Base-by-base conservation (phyloP, 192 early-diverging fungal genomes). In the Coemansia sp. region DNA sequence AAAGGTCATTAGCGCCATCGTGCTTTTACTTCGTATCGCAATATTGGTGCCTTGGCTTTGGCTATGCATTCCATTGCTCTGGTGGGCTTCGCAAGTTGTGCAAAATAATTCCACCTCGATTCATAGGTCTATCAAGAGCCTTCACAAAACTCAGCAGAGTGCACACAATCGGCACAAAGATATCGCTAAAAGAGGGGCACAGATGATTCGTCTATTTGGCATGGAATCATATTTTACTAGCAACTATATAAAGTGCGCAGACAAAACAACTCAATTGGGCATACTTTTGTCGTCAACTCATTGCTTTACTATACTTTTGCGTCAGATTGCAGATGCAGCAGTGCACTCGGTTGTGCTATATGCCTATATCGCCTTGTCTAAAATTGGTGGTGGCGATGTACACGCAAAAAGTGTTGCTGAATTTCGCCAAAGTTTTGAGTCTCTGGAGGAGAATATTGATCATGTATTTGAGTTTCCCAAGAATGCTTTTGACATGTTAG, bases 181-280 rank as follows among this genome's bases (percentile, higher is more conserved):
- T 35, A 35, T 35, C 7, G 32, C 32, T 7, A 35, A 35, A 35
- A 35, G 32, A 7, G 22, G 22, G 7, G 9, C 45, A n/a, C 80
- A 86, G 8, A 84, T 85, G 37, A 87, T 94, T 60, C 88, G 92
- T 19, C 83, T 91, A 0, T 88, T 86, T 59, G 63, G 70, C 32
- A 79, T 65, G 3, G 83, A 84, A 20, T 37, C 84, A 25, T 76
- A 77, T 12, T 94, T 93, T 59, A 67, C 74, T 36, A 27, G 51
- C 3, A 66, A 70, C 15, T 88, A 91, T 43, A 63, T 79, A 20
- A 65, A 70, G 4, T 64, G 82, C 6, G 76, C 86, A 22, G 87
- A 94, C 66, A 76, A 86, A 12, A 86, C 89, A 43, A 83, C 85
- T 12, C 64, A 84, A 62, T 24, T 46, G 22, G 7, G 22, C 45